Evolutionary conservation across 495 filamentous ascomycete species (phyloP).

Genomic region (Pseudevernia furfuracea): DNA sequence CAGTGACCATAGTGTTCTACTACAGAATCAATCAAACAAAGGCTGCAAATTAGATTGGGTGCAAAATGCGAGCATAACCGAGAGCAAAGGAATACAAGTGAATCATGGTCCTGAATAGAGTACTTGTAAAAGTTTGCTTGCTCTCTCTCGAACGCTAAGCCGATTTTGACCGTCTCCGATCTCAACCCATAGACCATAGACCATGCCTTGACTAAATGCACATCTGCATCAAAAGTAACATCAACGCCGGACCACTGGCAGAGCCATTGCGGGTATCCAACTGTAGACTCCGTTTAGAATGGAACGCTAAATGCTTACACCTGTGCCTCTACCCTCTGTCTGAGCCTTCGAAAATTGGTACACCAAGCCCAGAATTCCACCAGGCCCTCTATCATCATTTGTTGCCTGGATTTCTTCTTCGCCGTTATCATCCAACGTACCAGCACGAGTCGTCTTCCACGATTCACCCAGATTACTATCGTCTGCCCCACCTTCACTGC

Average conservation of each 20-base stretch:
- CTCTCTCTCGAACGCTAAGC: background rate
- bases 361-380: conserved; percentile 70
- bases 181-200: background rate
- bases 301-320: conserved; percentile 26
- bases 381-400: conserved; percentile 41
- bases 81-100: background rate
- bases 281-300: background rate
- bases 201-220: background rate
- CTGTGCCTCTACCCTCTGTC: conserved; percentile 45
- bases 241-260: background rate
- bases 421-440: conserved; percentile 38
- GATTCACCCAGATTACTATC: conserved; percentile 57
- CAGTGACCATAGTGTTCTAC: background rate
- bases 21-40: background rate
- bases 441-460: conserved; percentile 53
- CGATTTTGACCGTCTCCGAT: background rate
- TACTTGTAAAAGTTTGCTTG: background rate
- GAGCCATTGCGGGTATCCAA: conserved; percentile 18
- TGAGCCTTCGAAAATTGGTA: conserved; percentile 87
- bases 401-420: conserved; percentile 44
- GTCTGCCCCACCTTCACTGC: conserved; percentile 42
- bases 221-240: background rate
- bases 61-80: background rate
- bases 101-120: background rate
- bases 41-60: background rate